A percentile compares a stretch with the other conserved stretches of the same genome.
phyloP scores from a whole-genome alignment of 176 grass and related monocot genomes.

The Saccharum officinarum region DNA sequence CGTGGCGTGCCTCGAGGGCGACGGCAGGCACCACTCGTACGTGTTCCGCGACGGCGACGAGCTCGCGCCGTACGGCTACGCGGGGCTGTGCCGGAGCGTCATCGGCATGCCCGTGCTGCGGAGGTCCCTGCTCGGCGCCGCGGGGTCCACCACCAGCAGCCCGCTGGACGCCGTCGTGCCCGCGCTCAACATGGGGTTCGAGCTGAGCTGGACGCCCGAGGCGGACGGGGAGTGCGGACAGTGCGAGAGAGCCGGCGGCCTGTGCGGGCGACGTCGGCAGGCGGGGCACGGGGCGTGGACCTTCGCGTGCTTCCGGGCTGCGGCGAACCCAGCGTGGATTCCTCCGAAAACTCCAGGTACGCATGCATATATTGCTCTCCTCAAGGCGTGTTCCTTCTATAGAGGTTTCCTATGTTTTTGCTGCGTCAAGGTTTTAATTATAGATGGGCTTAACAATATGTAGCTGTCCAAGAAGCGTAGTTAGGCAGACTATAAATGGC shows the following conservation, averaged over 20 bases:
- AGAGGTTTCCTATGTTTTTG: neutral
- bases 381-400: neutral
- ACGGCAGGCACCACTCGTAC: slow-evolving; percentile 54
- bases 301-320: slow-evolving; percentile 35
- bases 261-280: slow-evolving; percentile 26
- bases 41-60: slow-evolving; percentile 58
- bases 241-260: slow-evolving; percentile 40
- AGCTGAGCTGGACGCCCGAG: slow-evolving; percentile 33
- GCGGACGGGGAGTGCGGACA: slow-evolving; percentile 27
- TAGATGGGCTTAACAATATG: neutral
- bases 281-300: slow-evolving; percentile 17
- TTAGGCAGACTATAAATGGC: neutral
- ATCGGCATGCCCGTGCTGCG: slow-evolving; percentile 44
- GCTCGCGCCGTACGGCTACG: slow-evolving; percentile 11
- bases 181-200: slow-evolving; percentile 60
- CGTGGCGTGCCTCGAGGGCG: slow-evolving; percentile 52
- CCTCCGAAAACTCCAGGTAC: slow-evolving; percentile 13
- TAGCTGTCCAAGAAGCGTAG: neutral
- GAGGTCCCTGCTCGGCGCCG: slow-evolving; percentile 27
- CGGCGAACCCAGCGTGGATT: neutral
- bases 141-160: neutral
- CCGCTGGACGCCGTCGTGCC: slow-evolving; percentile 40
- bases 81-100: slow-evolving; percentile 30
- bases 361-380: neutral
- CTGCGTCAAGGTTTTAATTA: neutral